Evolutionary conservation across 2,329 filamentous ascomycete genomes (phyloP), one percentile per base, ranked within the genome.

Genomic region (Exophiala dermatitidis): DNA sequence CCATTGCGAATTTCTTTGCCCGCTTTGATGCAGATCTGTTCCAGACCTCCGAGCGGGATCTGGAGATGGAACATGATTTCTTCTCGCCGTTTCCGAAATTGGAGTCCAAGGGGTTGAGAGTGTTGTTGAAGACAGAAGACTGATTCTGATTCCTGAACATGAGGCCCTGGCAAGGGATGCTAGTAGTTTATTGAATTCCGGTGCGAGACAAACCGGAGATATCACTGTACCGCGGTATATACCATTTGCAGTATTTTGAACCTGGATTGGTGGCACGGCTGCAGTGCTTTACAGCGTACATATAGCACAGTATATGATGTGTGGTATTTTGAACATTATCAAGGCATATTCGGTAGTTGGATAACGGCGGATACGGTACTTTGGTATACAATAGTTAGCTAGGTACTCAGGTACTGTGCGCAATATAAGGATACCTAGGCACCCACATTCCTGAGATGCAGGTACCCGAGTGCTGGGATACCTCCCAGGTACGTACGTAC

Each of bases 51-150:
- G 54, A 56, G n/a, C 56, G 58, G 45, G 65, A 68, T 54, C 54
- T 67, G 31, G 56, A 59, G 26, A 64, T 68, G 50, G 46, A 53
- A 34, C 61, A 66, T 50, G 66, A 66, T 47, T 65, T 62, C 50
- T 63, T 65, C 41, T 57, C 67, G 9, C 60, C 66, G 2, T 63
- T 62, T 58, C 63, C 64, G 8, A 60, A 56, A 12, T 32, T 58
- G 12, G 62, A 55, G 10, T 63, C 61, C 0, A 60, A 61, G 31
- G 65, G 66, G 1, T 57, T 66, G 38, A 57, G 60, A 45, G 60
- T 63, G 3, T 47, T 59, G 47, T 48, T 63, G 34, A 58, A 52
- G 49, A 53, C 1, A 19, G 31, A 46, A 19, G 19, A 19, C 1
- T 26, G 31, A 45, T 8, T 28, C n/a, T 28, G 42, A 32, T 10